These are phyloP conservation scores for Cladobotryum protrusum DNA, from an alignment of 2,329 filamentous ascomycete species.

Conservation along the genomic window DNA sequence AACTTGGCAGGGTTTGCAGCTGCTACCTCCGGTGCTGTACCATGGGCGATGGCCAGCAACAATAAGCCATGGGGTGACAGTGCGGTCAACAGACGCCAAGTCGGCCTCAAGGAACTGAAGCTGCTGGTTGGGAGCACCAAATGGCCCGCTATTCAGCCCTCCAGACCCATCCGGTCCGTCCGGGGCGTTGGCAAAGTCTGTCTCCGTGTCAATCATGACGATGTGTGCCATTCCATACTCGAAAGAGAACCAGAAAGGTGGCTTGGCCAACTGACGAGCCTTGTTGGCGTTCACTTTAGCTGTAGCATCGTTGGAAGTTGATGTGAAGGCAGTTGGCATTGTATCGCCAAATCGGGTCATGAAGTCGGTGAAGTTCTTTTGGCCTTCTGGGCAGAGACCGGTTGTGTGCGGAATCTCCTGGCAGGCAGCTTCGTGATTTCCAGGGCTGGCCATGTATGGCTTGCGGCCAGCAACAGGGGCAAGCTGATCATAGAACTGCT, in stretches of 20 bases:
- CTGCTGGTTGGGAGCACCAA: conserved; percentile 44
- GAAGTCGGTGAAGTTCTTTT: conserved; percentile 57
- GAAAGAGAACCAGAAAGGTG: conserved; percentile 21
- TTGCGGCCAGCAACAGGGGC: conserved; percentile 44
- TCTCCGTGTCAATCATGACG: conserved; percentile 30
- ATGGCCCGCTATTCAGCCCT: conserved; percentile 41
- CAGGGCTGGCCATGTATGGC: conserved; percentile 38
- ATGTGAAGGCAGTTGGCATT: conserved; percentile 43
- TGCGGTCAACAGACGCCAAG: conserved; percentile 49
- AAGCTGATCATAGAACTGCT: conserved; percentile 43
- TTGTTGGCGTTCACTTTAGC: conserved; percentile 39
- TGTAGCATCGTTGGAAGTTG: conserved; percentile 36
- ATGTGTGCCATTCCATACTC: conserved; percentile 25
- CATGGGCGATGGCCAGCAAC: conserved; percentile 37
- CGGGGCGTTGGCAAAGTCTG: conserved; percentile 24
- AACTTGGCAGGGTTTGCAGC: conserved; percentile 40
- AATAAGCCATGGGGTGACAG: conserved; percentile 42
- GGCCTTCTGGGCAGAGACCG: conserved; percentile 41
- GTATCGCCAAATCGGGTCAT: conserved; percentile 43
- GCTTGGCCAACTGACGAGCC: conserved; percentile 30
- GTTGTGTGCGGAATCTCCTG: conserved; percentile 33
- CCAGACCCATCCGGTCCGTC: conserved; percentile 18
- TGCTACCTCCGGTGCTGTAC: conserved; percentile 35
- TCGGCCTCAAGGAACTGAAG: conserved; percentile 49
- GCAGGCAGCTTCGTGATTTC: conserved; percentile 55